Evolutionary conservation across 148 eudicot species (phyloP), one percentile per base, ranked within the genome.

Genomic region (Cornus controversa): DNA sequence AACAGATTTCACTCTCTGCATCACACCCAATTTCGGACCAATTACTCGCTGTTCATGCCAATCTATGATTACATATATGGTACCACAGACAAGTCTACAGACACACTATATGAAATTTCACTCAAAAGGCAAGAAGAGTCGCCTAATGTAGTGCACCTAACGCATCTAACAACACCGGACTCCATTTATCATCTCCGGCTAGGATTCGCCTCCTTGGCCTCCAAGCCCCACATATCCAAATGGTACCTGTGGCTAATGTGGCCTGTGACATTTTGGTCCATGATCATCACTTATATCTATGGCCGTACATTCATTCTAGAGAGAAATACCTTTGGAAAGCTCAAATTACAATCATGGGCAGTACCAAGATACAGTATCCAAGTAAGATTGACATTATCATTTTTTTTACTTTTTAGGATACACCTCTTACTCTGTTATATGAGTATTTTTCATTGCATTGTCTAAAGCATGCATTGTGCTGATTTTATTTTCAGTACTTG

Each of bases 21-120:
- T 42, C 98, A 93, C 83, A 91, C 94, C 9, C 91, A 91, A 65
- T 91, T 91, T 50, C 78, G 94, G 53, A 91, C 96, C 26, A 93
- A 93, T 68, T 91, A 89, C 84, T 86, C 88, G 5, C 91, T 93
- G n/a, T 93, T 91, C 89, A 93, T 93, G 96, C 98, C 98, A 18
- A 73, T 93, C 53, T 93, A 93, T 22, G 98, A 93, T 63, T 87
- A 87, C 62, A 79, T 93, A n/a, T 93, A 91, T 23, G 90, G 86
- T 5, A 93, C 96, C 0, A 76, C 79, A 88, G 98, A 93, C 80
- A 75, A 78, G n/a, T 80, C 92, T 0, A 62, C 90, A 0, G 93
- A 90, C 75, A 73, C 77, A 31, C 67, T 91, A 10, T 85, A 93
- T 23, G 88, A 93, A 66, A 80, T 73, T 10, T 87, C 93, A 36